Base-by-base conservation (phyloP, 2,329 filamentous ascomycete species). In the Falciphora oryzae region DNA sequence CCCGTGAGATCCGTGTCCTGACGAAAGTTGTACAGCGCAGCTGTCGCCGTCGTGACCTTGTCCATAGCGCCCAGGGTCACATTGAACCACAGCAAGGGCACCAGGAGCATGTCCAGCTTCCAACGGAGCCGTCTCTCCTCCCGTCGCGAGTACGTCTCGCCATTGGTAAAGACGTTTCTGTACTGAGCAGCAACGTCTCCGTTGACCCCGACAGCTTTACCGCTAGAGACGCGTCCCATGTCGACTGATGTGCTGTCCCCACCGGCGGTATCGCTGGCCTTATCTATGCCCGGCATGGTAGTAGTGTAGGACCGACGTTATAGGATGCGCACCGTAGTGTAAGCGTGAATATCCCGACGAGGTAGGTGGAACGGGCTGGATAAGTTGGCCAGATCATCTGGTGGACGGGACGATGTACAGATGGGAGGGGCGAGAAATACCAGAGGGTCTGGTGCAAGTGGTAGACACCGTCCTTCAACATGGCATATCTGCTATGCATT, bases 101-200 rank as follows among this genome's bases (percentile, higher is more conserved):
- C 72, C 10, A 79, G 70, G 31, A 75, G 72, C 18, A 75, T 62
- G 68, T 80, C 78, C n/a, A 79, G 69, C 69, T 79, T 79, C 72
- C 78, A 77, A 57, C 77, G 68, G 35, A 79, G 69, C 28, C 67
- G 62, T 25, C 35, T 61, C 59, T 69, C 69, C 32, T 68, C 73
- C 56, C 69, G 65, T 1, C 59, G 56, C 0, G 70, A 70, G 63
- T 75, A 76, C 1, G 70, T 68, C 64, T 74, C 68, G 57, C 71
- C 70, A 27, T 71, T 68, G 31, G 65, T 59, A 35, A 74, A 69
- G 32, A 70, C 64, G 61, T 73, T 64, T 3, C 71, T 70, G 56
- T 74, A 75, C 2, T 67, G 65, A 27, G 72, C 72, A 13, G 73
- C 73, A 62, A 75, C 67, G 59, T 74, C 71, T 3, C 60, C 69